Conservation (phyloP, 108 stramenopile genomes). For the Schizochytrium sp. region DNA sequence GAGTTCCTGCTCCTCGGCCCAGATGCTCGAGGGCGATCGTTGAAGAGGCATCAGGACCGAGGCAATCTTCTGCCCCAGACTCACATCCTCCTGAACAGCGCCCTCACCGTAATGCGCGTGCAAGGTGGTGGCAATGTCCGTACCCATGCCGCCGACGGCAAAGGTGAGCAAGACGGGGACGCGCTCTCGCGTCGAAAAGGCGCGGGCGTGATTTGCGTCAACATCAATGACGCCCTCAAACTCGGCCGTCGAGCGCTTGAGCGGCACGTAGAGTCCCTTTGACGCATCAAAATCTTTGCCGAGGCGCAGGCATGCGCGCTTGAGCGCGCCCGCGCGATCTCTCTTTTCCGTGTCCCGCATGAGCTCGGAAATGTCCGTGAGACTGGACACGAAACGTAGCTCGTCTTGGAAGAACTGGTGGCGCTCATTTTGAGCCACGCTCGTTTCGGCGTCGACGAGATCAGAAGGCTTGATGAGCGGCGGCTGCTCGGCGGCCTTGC, state of each 20-base stretch:
- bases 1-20: background rate
- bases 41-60: background rate
- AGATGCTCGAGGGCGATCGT: background rate
- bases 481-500: conserved; percentile 61
- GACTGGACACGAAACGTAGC: conserved; percentile 71
- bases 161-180: conserved; percentile 88
- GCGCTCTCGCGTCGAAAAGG: conserved; percentile 90
- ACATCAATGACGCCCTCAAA: conserved; percentile 65
- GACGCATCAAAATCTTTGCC: conserved; percentile 55
- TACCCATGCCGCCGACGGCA: conserved; percentile 55
- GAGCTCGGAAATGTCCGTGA: conserved; percentile 84
- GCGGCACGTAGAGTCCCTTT: conserved; percentile 74
- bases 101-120: conserved; percentile 57
- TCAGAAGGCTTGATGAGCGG: conserved; percentile 53
- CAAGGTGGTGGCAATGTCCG: conserved; percentile 84
- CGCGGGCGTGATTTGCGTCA: conserved; percentile 69
- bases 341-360: conserved; percentile 77
- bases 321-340: conserved; percentile 21
- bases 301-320: background rate
- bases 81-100: background rate
- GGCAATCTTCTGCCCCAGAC: background rate
- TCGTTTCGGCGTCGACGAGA: conserved; percentile 42
- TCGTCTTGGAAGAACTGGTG: conserved; percentile 81
- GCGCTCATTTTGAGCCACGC: conserved; percentile 60
- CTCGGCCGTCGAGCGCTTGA: conserved; percentile 76